These are phyloP conservation scores for Ambrosiella cleistominuta DNA, from an alignment of 2,329 filamentous ascomycete genomes.

Conservation along the genomic window DNA sequence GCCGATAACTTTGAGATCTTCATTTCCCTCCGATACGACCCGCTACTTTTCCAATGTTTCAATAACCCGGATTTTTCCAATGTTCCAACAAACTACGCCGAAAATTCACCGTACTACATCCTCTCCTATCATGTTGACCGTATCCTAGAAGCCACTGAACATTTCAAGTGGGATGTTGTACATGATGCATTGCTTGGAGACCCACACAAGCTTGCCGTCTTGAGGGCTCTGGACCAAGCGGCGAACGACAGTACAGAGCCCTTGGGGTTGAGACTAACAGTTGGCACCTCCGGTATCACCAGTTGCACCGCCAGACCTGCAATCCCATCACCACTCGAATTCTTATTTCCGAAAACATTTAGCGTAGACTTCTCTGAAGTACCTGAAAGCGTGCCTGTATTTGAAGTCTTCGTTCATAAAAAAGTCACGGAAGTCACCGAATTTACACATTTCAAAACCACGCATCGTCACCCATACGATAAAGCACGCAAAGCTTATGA, in stretches of 20 bases:
- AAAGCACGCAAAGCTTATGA: conserved; percentile 34
- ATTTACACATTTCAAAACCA: conserved; percentile 82
- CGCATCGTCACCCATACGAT: conserved; percentile 53
- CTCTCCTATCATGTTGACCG: conserved; percentile 62
- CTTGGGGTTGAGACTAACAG: conserved; percentile 18
- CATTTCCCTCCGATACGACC: conserved; percentile 57
- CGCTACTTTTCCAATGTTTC: conserved; percentile 30
- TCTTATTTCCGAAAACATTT: conserved; percentile 21
- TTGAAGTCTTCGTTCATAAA: conserved; percentile 28
- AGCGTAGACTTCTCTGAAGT: background rate
- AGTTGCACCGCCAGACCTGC: background rate
- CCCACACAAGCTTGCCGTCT: conserved; percentile 18
- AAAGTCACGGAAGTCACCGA: conserved; percentile 29
- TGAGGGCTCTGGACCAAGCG: background rate
- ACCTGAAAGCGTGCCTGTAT: conserved; percentile 36
- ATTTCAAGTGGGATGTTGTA: conserved; percentile 35
- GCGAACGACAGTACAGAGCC: background rate
- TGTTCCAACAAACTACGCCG: conserved; percentile 34
- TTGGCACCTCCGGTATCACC: background rate
- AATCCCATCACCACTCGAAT: conserved; percentile 24
- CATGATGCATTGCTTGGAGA: conserved; percentile 28
- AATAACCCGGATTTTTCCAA: conserved; percentile 22
- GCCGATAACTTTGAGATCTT: conserved; percentile 39
- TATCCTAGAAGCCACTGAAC: conserved; percentile 43
- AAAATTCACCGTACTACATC: conserved; percentile 55